phyloP scores from a whole-genome alignment of 345 rosid genomes.

The Cardamine occulta region DNA sequence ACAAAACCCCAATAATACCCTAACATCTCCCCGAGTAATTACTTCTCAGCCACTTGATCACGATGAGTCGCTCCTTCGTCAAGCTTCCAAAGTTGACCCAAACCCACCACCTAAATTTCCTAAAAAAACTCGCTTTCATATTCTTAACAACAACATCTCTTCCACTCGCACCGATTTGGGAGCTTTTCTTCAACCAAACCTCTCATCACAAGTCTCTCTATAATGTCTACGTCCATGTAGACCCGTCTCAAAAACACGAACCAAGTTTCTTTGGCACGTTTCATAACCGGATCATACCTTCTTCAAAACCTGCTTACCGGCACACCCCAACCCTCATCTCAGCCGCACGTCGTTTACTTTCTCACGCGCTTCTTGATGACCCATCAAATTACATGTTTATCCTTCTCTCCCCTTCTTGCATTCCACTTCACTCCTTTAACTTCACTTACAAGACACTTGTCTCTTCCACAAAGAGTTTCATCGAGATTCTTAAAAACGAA shows the following conservation, averaged over 20 bases:
- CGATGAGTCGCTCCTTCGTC: slow-evolving; percentile 52
- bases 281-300: slow-evolving; percentile 54
- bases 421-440: slow-evolving; percentile 66
- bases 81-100: slow-evolving; percentile 50
- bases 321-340: slow-evolving; percentile 63
- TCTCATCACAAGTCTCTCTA: slow-evolving; percentile 37
- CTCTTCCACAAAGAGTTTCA: slow-evolving; percentile 59
- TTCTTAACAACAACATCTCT: slow-evolving; percentile 68
- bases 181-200: slow-evolving; percentile 56
- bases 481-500: slow-evolving; percentile 63
- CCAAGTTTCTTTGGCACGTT: slow-evolving; percentile 56
- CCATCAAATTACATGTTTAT: slow-evolving; percentile 61
- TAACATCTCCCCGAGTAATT: slow-evolving; percentile 6
- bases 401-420: slow-evolving; percentile 69
- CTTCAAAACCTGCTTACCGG: slow-evolving; percentile 61
- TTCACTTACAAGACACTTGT: slow-evolving; percentile 54
- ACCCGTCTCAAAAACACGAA: slow-evolving; percentile 51
- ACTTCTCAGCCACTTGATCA: slow-evolving; percentile 41
- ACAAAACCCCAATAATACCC: slow-evolving; percentile 6
- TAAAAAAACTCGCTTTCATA: slow-evolving; percentile 69
- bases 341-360: slow-evolving; percentile 73
- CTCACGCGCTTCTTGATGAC: slow-evolving; percentile 71
- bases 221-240: slow-evolving; percentile 73
- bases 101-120: slow-evolving; percentile 35
- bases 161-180: slow-evolving; percentile 71